A percentile compares a stretch with the other conserved stretches of the same genome.
phyloP scores from a whole-genome alignment of 306 rosid genomes.

The Gastrolobium villosum region DNA sequence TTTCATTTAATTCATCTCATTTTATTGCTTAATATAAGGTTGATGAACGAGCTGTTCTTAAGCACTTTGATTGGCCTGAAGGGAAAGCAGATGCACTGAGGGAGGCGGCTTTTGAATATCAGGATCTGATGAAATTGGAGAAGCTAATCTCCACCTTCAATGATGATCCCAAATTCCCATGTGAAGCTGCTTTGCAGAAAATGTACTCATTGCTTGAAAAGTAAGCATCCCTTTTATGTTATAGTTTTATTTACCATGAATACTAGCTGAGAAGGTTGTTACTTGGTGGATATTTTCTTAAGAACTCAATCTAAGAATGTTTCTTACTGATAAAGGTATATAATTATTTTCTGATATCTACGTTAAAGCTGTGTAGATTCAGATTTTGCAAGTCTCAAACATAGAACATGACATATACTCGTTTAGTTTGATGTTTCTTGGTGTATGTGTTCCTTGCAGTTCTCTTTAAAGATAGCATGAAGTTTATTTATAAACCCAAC shows the following conservation, averaged over 20 bases:
- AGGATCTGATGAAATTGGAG: constrained; percentile 83
- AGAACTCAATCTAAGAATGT: constrained; percentile 26
- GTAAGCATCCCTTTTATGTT: constrained; percentile 59
- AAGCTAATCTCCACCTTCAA: constrained; percentile 74
- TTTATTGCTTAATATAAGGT: constrained; percentile 58
- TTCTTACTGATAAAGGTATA: not conserved
- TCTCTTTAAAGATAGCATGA: constrained; percentile 15
- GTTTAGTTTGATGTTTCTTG: not conserved
- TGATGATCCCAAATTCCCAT: constrained; percentile 78
- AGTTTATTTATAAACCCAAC: constrained; percentile 26
- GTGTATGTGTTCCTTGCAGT: constrained; percentile 5
- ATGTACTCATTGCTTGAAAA: constrained; percentile 93
- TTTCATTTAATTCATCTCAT: constrained; percentile 34
- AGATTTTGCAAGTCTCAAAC: constrained; percentile 11
- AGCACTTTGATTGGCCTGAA: constrained; percentile 98
- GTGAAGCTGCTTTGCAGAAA: constrained; percentile 86
- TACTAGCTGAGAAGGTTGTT: constrained; percentile 35
- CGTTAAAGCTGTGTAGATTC: constrained; percentile 22
- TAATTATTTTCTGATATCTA: constrained; percentile 4
- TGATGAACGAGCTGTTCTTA: constrained; percentile 91
- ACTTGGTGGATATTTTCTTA: constrained; percentile 29
- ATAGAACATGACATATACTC: constrained; percentile 4
- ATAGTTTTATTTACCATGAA: constrained; percentile 14
- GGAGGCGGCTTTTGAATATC: constrained; percentile 93
- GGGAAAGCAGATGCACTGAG: constrained; percentile 91